Evolutionary conservation across 2,329 filamentous ascomycete species (phyloP).

Genomic region (Trichocomaceae sp.): DNA sequence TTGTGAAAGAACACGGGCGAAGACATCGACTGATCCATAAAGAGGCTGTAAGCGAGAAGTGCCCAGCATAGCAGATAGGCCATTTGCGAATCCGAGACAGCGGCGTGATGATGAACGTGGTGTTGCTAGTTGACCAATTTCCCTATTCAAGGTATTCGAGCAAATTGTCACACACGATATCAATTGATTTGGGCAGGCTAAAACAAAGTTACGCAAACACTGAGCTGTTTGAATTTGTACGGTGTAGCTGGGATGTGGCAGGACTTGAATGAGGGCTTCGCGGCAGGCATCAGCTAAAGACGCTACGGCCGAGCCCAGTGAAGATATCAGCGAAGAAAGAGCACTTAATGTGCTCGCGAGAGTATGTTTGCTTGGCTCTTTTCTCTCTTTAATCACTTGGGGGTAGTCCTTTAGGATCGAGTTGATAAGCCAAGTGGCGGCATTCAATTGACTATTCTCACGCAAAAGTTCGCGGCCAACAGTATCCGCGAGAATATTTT

Average conservation of each 20-base stretch:
- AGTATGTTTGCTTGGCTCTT: conserved; percentile 82
- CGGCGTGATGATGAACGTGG: conserved; percentile 71
- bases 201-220: conserved; percentile 77
- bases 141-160: conserved; percentile 88
- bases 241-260: conserved; percentile 92
- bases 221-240: conserved; percentile 86
- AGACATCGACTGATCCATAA: conserved; percentile 92
- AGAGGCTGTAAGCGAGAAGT: conserved; percentile 81
- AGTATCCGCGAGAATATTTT: conserved; percentile 75
- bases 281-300: conserved; percentile 74
- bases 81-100: conserved; percentile 87
- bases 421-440: conserved; percentile 75
- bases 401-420: conserved; percentile 91
- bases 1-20: conserved; percentile 82
- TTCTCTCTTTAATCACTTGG: conserved; percentile 75
- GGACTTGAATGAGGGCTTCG: conserved; percentile 79
- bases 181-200: conserved; percentile 87
- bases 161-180: conserved; percentile 87
- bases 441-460: conserved; percentile 79
- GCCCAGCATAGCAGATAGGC: conserved; percentile 81
- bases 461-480: conserved; percentile 76
- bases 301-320: conserved; percentile 74
- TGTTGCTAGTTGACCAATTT: conserved; percentile 69
- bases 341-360: conserved; percentile 73
- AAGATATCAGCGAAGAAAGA: conserved; percentile 68